Evolutionary conservation across 2,329 filamentous ascomycete species (phyloP), one percentile per base, ranked within the genome.

Genomic region (Apiospora malaysiana): DNA sequence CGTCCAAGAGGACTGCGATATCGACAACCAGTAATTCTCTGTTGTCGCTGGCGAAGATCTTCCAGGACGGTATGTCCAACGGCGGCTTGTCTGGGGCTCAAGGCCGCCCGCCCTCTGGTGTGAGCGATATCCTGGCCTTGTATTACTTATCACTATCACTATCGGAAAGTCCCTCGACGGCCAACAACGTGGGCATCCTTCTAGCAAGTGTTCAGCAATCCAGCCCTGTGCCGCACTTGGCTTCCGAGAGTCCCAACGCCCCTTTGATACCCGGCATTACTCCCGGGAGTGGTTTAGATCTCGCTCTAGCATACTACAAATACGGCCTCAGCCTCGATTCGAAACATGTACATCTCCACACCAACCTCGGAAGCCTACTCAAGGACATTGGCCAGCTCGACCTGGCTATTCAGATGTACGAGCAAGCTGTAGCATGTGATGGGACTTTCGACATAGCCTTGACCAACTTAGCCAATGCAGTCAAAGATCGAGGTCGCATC

Each of bases 141-240:
- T 99, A 99, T 80, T 99, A 99, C 78, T 86, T 99, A 2, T 99
- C 96, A 0, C 84, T 99, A 3, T 97, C 96, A 0, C 86, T 99
- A 2, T 96, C 98, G 74, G 95, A 96, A 66, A 98, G 96, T 77
- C 96, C 96, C 2, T 99, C 96, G 0, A 99, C 96, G 0, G 96
- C 96, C 0, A 99, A 99, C 79, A 99, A 99, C 79, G 95, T 99
- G 16, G 96, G 96, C 3, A 99, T 99, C 70, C 86, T 99, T 40
- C 89, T 99, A n/a, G 96, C 96, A 6, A 94, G 96, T 70, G 93
- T 98, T 25, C 96, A 97, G 78, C 94, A 97, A 76, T 79, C 83
- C 10, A 81, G 83, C 32, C 83, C 81, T 21, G 76, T 76, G 37
- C 76, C 76, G 70, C 75, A 75, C 6, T 76, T 78, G 27, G 76